A percentile compares a stretch with the other conserved stretches of the same genome.
Evolutionary conservation across 495 filamentous ascomycete genomes (phyloP).

Genomic region (Aspergillus cavernicola): DNA sequence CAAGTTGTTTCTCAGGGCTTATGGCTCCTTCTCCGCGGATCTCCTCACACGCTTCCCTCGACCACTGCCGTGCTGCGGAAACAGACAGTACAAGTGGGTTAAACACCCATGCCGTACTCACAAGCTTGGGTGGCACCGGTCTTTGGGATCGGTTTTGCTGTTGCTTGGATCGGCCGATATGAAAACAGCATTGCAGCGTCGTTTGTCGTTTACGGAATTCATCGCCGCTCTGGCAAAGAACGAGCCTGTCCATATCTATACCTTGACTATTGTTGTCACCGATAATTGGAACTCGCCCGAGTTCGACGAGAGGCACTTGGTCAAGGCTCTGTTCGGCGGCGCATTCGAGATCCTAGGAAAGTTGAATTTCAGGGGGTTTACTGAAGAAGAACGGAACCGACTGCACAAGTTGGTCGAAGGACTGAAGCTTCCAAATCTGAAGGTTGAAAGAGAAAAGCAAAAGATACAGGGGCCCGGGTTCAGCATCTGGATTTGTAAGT

Average conservation of each 20-base stretch:
- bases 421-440: constrained; percentile 1
- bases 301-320: constrained; percentile 16
- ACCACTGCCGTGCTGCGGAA: constrained; percentile 8
- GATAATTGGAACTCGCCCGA: constrained; percentile 16
- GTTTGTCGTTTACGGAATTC: constrained; percentile 14
- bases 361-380: constrained; percentile 17
- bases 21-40: constrained; percentile 12
- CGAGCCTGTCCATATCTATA: constrained; percentile 10
- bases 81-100: background rate
- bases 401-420: constrained; percentile 4
- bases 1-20: constrained; percentile 22
- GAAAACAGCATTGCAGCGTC: constrained; percentile 11
- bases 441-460: constrained; percentile 11
- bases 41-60: constrained; percentile 9
- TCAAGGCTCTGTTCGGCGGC: constrained; percentile 14
- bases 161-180: constrained; percentile 13
- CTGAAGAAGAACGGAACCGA: constrained; percentile 7
- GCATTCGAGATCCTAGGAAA: constrained; percentile 15
- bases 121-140: constrained; percentile 6
- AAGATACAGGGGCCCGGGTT: constrained; percentile 17
- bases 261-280: constrained; percentile 14
- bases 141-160: constrained; percentile 10
- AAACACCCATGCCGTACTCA: constrained; percentile 1
- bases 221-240: constrained; percentile 8
- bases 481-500: constrained; percentile 20